A percentile compares a stretch with the other conserved stretches of the same genome.
These are phyloP conservation scores for Fomitopsis pulvina DNA, from an alignment of 768 basidiomycete genomes.

Conservation along the genomic window DNA sequence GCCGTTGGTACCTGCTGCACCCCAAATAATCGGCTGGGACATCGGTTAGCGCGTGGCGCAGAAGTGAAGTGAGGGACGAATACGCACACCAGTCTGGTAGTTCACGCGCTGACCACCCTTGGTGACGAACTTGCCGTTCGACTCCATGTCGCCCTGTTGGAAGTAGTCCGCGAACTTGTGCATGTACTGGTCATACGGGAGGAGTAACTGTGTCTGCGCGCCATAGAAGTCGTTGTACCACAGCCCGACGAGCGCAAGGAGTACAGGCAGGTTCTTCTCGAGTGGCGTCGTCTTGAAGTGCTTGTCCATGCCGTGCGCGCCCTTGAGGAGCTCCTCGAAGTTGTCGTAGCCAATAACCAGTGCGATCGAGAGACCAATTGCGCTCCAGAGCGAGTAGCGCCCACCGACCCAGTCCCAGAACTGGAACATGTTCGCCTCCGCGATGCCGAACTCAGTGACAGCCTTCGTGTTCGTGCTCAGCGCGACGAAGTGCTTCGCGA, in stretches of 20 bases:
- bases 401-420: slow-evolving; percentile 99
- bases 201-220: slow-evolving; percentile 88
- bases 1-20: slow-evolving; percentile 95
- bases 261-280: slow-evolving; percentile 87
- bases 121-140: slow-evolving; percentile 95
- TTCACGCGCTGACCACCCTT: slow-evolving; percentile 88
- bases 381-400: slow-evolving; percentile 96
- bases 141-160: slow-evolving; percentile 99
- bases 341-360: slow-evolving; percentile 91
- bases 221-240: slow-evolving; percentile 99
- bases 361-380: slow-evolving; percentile 93
- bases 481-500: slow-evolving; percentile 98
- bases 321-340: slow-evolving; percentile 83
- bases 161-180: slow-evolving; percentile 99
- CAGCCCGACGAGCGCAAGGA: slow-evolving; percentile 84
- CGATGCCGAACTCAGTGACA: slow-evolving; percentile 91
- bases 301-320: slow-evolving; percentile 96
- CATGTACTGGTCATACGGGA: slow-evolving; percentile 98
- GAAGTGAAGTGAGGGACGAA: background rate
- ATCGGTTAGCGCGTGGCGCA: slow-evolving; percentile 1
- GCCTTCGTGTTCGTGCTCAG: slow-evolving; percentile 94
- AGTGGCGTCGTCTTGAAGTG: slow-evolving; percentile 89
- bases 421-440: slow-evolving; percentile 92
- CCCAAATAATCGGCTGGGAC: slow-evolving; percentile 93
- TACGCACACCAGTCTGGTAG: slow-evolving; percentile 91